A percentile compares a stretch with the other conserved stretches of the same genome.
phyloP scores from a whole-genome alignment of 345 rosid genomes.

The Eucalyptus melliodora region DNA sequence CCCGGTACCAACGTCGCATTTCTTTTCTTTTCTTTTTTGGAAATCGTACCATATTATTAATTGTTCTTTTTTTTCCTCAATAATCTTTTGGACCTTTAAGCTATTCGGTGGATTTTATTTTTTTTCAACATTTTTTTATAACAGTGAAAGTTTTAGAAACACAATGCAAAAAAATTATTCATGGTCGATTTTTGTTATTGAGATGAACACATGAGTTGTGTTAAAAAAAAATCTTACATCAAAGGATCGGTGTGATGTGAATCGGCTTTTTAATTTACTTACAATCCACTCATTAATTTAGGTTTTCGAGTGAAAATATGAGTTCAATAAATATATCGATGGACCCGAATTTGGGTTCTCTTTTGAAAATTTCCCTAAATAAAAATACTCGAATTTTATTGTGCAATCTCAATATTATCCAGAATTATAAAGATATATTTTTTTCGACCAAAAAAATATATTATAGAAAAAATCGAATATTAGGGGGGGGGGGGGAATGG shows the following conservation, averaged over 20 bases:
- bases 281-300: not conserved
- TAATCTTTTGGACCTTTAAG: not conserved
- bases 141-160: not conserved
- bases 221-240: not conserved
- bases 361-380: not conserved
- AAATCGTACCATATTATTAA: not conserved
- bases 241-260: accelerated
- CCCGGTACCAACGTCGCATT: not conserved
- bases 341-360: accelerated
- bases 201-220: not conserved
- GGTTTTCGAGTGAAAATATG: not conserved
- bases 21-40: too few species aligned
- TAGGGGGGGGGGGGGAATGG: not conserved
- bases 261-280: not conserved
- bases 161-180: not conserved
- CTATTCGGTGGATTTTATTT: not conserved
- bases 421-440: not conserved
- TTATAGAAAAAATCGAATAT: not conserved
- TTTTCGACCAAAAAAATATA: too few species aligned
- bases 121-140: not conserved
- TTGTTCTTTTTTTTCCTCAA: not conserved
- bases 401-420: not conserved
- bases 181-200: not conserved
- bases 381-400: not conserved
- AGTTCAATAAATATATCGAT: not conserved